Conservation (phyloP, 495 filamentous ascomycete species). For the Oleoguttula mirabilis region DNA sequence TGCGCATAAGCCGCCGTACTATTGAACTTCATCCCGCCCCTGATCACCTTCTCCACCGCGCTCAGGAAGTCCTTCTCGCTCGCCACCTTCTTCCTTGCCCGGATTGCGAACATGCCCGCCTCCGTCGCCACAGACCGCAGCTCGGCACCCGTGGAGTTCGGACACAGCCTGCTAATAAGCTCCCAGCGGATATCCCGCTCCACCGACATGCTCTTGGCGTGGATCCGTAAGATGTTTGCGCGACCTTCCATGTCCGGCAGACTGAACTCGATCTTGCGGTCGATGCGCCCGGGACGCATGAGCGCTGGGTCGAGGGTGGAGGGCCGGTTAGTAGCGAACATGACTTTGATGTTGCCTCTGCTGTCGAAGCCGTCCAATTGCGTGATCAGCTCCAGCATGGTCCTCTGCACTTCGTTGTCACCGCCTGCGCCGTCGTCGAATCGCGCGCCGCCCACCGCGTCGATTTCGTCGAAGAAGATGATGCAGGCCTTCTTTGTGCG, state of each 20-base stretch:
- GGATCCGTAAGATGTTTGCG: constrained; percentile 94
- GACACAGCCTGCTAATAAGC: constrained; percentile 88
- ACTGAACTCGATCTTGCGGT: constrained; percentile 97
- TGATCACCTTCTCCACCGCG: constrained; percentile 98
- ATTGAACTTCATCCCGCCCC: constrained; percentile 98
- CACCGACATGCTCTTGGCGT: constrained; percentile 99
- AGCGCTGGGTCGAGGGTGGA: constrained; percentile 92
- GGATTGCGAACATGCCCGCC: constrained; percentile 97
- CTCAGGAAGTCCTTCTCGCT: constrained; percentile 98
- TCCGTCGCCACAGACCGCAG: constrained; percentile 94
- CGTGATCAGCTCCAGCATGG: constrained; percentile 97
- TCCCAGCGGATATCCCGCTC: constrained; percentile 99
- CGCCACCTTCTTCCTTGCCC: constrained; percentile 91
- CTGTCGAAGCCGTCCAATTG: constrained; percentile 97
- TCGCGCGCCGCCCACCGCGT: constrained; percentile 93
- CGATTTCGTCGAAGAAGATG: constrained; percentile 99
- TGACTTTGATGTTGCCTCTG: constrained; percentile 98
- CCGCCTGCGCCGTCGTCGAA: constrained; percentile 97
- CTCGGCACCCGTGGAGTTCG: constrained; percentile 93
- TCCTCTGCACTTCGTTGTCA: constrained; percentile 98
- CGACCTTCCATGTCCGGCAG: constrained; percentile 92
- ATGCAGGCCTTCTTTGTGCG: constrained; percentile 99
- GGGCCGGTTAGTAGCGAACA: constrained; percentile 97
- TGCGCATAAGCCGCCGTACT: constrained; percentile 98
- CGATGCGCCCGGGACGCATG: constrained; percentile 95